Conservation (phyloP, 2,329 filamentous ascomycete genomes). For the Colletotrichum sp. region DNA sequence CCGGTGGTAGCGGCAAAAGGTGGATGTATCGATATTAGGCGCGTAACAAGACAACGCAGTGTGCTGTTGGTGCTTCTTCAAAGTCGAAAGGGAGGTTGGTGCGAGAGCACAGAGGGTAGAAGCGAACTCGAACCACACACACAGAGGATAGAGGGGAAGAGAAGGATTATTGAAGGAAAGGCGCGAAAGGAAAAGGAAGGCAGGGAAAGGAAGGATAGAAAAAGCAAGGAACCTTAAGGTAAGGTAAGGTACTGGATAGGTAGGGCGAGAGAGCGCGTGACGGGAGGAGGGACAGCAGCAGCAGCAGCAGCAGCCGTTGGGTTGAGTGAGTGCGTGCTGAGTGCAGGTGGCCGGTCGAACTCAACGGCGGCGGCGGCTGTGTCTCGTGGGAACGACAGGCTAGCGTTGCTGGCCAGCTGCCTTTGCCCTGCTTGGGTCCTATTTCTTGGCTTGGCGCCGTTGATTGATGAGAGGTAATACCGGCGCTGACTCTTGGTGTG, state of each 20-base stretch:
- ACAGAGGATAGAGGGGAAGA: neutral
- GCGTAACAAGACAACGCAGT: neutral
- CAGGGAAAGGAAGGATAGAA: neutral
- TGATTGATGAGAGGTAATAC: neutral
- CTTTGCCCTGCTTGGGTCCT: neutral
- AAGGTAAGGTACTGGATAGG: neutral
- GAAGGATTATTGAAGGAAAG: neutral
- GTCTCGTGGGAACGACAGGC: conserved; percentile 12
- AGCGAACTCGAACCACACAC: neutral
- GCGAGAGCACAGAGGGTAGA: neutral
- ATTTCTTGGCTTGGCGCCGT: neutral
- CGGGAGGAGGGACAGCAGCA: neutral
- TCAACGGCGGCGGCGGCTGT: conserved; percentile 21
- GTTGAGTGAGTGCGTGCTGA: neutral
- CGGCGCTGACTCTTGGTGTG: neutral
- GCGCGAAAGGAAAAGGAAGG: neutral
- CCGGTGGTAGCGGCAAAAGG: neutral
- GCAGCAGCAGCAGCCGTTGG: conserved; percentile 6
- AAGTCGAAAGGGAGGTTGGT: neutral
- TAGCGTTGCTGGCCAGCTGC: conserved; percentile 8
- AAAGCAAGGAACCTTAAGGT: neutral
- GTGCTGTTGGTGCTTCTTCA: neutral
- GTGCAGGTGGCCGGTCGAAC: neutral
- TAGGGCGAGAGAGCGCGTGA: conserved; percentile 2
- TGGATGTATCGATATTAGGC: conserved; percentile 4